Evolutionary conservation across 1,284 basidiomycete species (phyloP).

Genomic region (Trichosporon sp.): DNA sequence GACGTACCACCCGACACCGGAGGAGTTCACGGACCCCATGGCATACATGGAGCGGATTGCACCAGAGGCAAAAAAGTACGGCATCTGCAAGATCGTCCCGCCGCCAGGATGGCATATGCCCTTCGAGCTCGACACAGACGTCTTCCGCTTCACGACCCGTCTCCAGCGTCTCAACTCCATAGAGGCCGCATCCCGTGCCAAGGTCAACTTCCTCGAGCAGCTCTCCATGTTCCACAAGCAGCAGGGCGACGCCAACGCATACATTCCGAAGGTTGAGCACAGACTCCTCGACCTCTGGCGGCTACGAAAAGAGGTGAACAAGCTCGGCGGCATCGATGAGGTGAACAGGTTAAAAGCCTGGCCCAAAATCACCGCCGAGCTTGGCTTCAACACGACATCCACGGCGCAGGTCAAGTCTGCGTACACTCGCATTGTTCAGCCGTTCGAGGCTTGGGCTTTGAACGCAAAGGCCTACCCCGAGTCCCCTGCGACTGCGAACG

Average conservation of each 20-base stretch:
- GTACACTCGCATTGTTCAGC: slow-evolving; percentile 83
- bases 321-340: slow-evolving; percentile 77
- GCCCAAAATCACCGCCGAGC: slow-evolving; percentile 71
- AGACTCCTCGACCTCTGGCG: slow-evolving; percentile 89
- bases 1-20: slow-evolving; percentile 76
- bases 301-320: slow-evolving; percentile 83
- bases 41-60: slow-evolving; percentile 84
- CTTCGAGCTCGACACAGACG: slow-evolving; percentile 89
- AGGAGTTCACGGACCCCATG: slow-evolving; percentile 95
- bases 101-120: slow-evolving; percentile 93
- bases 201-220: slow-evolving; percentile 95
- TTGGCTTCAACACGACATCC: slow-evolving; percentile 62
- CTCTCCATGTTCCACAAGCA: slow-evolving; percentile 88
- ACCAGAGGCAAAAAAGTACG: slow-evolving; percentile 68
- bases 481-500: slow-evolving; percentile 23
- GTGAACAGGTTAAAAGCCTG: slow-evolving; percentile 73
- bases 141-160: slow-evolving; percentile 76
- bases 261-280: slow-evolving; percentile 87
- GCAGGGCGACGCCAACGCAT: slow-evolving; percentile 77
- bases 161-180: slow-evolving; percentile 93
- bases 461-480: slow-evolving; percentile 57
- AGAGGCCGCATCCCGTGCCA: slow-evolving; percentile 92
- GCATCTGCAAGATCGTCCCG: slow-evolving; percentile 95
- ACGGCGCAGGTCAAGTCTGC: slow-evolving; percentile 77
- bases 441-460: slow-evolving; percentile 86